Percentiles rank a stretch among this genome's conserved stretches.
These are phyloP conservation scores for Musa beccarii DNA, from an alignment of 176 grass and related monocot species.

Conservation along the genomic window DNA sequence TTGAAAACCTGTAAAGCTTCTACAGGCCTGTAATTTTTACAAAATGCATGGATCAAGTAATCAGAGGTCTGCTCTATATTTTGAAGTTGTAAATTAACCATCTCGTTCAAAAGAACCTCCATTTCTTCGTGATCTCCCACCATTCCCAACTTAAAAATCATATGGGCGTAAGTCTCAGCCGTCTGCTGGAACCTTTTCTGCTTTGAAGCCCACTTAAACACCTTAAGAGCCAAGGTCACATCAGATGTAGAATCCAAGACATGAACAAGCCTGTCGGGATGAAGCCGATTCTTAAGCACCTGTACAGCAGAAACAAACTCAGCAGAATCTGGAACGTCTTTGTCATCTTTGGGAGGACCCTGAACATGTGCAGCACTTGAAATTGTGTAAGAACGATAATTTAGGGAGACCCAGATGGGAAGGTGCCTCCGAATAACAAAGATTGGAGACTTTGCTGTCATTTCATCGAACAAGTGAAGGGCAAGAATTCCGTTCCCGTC, in stretches of 20 bases:
- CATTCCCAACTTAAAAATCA: slow-evolving; percentile 36
- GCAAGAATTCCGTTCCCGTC: no score
- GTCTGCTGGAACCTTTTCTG: slow-evolving; percentile 27
- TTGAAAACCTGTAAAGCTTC: slow-evolving; percentile 48
- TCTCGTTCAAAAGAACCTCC: slow-evolving; percentile 35
- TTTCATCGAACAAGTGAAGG: neutral
- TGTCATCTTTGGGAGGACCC: neutral
- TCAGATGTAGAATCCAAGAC: slow-evolving; percentile 30
- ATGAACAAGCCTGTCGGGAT: slow-evolving; percentile 22
- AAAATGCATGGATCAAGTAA: slow-evolving; percentile 25
- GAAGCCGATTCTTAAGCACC: slow-evolving; percentile 29
- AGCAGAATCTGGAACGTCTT: neutral
- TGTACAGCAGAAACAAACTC: slow-evolving; percentile 21
- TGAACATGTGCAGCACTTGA: neutral
- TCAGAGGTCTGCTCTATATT: slow-evolving; percentile 15
- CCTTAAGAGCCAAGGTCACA: slow-evolving; percentile 32
- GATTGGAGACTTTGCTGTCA: neutral
- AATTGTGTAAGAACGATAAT: neutral
- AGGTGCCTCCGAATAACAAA: no score
- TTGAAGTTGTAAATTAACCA: slow-evolving; percentile 31
- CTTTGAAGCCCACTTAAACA: slow-evolving; percentile 40
- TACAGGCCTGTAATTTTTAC: slow-evolving; percentile 7
- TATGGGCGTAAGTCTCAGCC: slow-evolving; percentile 28
- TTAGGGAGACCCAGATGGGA: neutral
- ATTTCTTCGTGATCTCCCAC: slow-evolving; percentile 28